A percentile compares a stretch with the other conserved stretches of the same genome.
phyloP scores from a whole-genome alignment of 139 green algal genomes.

The Coccomyxa sp. region DNA sequence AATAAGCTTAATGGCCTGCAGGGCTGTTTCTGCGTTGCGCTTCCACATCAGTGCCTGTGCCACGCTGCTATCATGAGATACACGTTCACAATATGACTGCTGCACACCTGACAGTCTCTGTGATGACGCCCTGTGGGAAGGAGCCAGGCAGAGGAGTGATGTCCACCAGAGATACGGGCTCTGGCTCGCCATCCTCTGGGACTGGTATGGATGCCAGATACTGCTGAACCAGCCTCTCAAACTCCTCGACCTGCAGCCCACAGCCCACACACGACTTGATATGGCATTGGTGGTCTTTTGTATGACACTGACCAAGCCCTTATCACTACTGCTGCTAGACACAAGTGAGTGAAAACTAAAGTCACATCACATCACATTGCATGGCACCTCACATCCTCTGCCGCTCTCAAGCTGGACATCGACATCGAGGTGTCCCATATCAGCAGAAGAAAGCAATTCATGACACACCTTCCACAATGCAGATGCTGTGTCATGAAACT shows the following conservation, averaged over 20 bases:
- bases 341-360: not conserved
- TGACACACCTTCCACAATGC: not conserved
- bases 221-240: conserved; percentile 46
- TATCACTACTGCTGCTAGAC: not conserved
- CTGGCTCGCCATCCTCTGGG: not conserved
- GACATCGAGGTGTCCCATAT: not conserved
- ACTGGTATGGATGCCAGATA: conserved; percentile 63
- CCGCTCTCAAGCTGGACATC: not conserved
- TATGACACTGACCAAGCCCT: not conserved
- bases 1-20: too few species aligned
- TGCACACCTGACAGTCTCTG: conserved; percentile 73
- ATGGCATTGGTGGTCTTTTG: not conserved
- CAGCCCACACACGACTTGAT: not conserved
- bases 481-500: not conserved
- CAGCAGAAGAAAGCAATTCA: not conserved
- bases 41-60: not conserved
- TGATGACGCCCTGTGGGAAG: conserved; percentile 56
- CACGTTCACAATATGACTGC: not conserved
- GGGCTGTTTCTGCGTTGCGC: not conserved
- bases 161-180: not conserved
- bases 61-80: not conserved
- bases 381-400: not conserved
- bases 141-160: conserved; percentile 63
- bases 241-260: conserved; percentile 37
- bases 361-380: not conserved